Evolutionary conservation across 192 early-diverging fungal species (phyloP).

Genomic region (Gryganskiella cystojenkinii): DNA sequence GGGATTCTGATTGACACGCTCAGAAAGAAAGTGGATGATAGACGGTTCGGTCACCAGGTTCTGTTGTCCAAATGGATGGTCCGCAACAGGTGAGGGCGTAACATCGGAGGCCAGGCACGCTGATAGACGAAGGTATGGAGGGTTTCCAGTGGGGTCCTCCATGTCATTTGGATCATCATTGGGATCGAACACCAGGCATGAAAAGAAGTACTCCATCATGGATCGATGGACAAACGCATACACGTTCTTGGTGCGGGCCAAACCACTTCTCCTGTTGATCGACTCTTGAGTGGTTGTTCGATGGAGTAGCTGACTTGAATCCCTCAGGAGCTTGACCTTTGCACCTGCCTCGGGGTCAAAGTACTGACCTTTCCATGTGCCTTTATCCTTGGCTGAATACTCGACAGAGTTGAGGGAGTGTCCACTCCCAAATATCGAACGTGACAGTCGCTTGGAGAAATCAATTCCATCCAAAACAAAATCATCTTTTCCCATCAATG

Average conservation of each 20-base stretch:
- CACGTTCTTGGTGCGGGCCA: not conserved
- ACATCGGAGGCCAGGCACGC: too few relatives aligned
- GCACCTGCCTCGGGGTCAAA: not conserved
- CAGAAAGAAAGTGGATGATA: not conserved
- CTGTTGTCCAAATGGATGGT: not conserved
- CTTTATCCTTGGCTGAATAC: not conserved
- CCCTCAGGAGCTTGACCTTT: not conserved
- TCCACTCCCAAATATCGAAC: not conserved
- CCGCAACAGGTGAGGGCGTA: not conserved
- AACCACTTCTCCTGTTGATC: not conserved
- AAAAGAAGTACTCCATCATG: slow-evolving; percentile 1
- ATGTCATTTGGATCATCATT: not conserved
- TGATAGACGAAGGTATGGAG: too few relatives aligned
- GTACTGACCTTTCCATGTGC: not conserved
- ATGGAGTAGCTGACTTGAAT: not conserved
- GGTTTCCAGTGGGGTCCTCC: too few relatives aligned
- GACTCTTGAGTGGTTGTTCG: too few relatives aligned
- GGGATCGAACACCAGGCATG: not conserved
- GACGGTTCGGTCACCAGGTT: not conserved
- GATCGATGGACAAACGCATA: not conserved
- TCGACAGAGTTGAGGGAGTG: not conserved
- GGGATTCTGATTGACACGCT: not conserved
- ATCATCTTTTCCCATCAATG: not conserved
- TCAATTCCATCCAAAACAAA: not conserved
- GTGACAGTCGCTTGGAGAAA: not conserved